Evolutionary conservation across 2,329 filamentous ascomycete genomes (phyloP), one percentile per base, ranked within the genome.

Genomic region (Monilinia aucupariae): DNA sequence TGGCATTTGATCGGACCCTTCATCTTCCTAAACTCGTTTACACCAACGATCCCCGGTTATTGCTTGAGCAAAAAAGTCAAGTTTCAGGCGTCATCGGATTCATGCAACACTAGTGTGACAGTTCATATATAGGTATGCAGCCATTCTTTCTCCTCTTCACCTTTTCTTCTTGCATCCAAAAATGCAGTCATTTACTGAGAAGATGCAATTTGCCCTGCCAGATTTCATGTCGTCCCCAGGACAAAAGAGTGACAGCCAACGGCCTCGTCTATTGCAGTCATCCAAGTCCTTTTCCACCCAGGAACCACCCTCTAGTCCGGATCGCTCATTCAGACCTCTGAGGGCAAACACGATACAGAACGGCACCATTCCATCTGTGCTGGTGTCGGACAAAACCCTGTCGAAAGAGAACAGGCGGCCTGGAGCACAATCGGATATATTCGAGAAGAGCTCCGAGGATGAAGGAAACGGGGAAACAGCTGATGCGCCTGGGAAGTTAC

Each of bases 371-470:
- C 51, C 68, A 54, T 63, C 65, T 15, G 60, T 48, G 25, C 45
- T 49, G 8, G 68, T 65, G 53, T 51, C 65, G 41, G 63, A 71
- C 55, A 67, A 66, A 51, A 47, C 45, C 5, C 63, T 34, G 49
- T 39, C 62, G 25, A 58, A 61, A 37, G 64, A 62, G 39, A 66
- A 61, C 56, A 64, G 37, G 50, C 69, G 60, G 66, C 72, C 56
- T 59, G 71, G 32, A 39, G 64, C 51, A 41, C 62, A 67, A 61
- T 52, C 66, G 17, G 71, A 72, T 64, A 63, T 51, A 60, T 73
- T 81, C 62, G 79, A 81, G 64, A 78, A 77, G 67, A 69, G 70
- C 59, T 68, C 71, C 34, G 73, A 75, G 32, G 75, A 75, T 54
- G 71, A 69, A 48, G 71, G 68, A 17, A 72, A 73, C 43, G 66